These are phyloP conservation scores for Mucor indicus DNA, from an alignment of 371 early-diverging fungal genomes.

Conservation along the genomic window DNA sequence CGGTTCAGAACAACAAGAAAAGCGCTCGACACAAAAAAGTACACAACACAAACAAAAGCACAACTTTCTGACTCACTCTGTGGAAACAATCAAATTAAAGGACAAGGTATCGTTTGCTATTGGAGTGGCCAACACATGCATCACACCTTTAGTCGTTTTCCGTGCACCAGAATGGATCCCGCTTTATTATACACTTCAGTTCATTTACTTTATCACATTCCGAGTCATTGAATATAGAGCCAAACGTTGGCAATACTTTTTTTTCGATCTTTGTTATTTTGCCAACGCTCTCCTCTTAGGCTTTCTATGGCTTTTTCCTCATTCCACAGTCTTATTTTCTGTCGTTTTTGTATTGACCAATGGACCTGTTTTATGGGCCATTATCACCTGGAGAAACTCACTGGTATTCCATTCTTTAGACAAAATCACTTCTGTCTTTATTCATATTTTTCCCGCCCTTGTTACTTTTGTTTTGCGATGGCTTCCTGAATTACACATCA, in stretches of 20 bases:
- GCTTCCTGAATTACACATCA: constrained; percentile 36
- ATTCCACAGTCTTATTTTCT: constrained; percentile 41
- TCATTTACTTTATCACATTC: constrained; percentile 37
- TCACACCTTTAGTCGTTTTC: constrained; percentile 50
- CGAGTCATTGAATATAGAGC: constrained; percentile 54
- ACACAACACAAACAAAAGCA: too few species aligned
- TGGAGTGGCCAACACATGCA: constrained; percentile 63
- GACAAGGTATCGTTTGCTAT: constrained; percentile 68
- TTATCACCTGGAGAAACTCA: constrained; percentile 64
- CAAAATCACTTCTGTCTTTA: constrained; percentile 64
- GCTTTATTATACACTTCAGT: constrained; percentile 50
- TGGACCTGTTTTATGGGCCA: constrained; percentile 67
- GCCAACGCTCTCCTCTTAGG: constrained; percentile 52
- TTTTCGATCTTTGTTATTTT: constrained; percentile 66
- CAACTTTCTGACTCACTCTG: too few species aligned
- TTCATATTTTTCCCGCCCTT: constrained; percentile 66
- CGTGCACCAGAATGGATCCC: constrained; percentile 56
- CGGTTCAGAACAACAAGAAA: too few species aligned
- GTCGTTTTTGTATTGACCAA: constrained; percentile 53
- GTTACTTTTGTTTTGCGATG: constrained; percentile 58
- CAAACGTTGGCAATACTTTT: constrained; percentile 58
- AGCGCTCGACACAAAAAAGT: too few species aligned
- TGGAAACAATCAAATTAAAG: constrained; percentile 43
- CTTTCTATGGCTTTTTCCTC: constrained; percentile 50
- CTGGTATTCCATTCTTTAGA: constrained; percentile 62